Conservation (phyloP, 2,329 filamentous ascomycete genomes). For the Ophiocordyceps camponoti-saundersi region DNA sequence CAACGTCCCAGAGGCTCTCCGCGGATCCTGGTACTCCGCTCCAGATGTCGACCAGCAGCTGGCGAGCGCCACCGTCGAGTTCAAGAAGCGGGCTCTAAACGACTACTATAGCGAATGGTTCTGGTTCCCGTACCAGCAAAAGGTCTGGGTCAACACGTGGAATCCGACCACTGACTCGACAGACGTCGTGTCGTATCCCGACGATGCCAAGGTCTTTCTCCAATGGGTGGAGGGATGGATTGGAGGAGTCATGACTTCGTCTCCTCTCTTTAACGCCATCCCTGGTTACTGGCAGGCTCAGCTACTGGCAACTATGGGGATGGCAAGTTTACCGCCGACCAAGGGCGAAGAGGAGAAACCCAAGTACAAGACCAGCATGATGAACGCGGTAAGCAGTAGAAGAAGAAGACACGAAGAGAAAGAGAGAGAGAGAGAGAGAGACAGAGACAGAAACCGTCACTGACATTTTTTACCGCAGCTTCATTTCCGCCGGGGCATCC, state of each 20-base stretch:
- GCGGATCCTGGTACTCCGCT: neutral
- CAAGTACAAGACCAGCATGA: neutral
- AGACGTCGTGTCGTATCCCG: neutral
- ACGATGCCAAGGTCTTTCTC: neutral
- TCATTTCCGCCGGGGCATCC: neutral
- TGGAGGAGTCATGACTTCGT: neutral
- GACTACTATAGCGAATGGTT: neutral
- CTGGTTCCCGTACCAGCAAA: neutral
- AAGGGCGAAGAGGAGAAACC: neutral
- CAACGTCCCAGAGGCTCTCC: neutral
- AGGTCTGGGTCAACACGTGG: neutral
- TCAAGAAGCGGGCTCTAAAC: neutral
- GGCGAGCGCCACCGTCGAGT: neutral
- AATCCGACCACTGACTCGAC: neutral
- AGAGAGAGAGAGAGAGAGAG: too few species aligned
- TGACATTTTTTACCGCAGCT: neutral
- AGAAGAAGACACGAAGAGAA: neutral
- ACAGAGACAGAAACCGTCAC: too few species aligned
- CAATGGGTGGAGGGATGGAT: neutral
- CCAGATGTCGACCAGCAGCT: neutral
- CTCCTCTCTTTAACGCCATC: neutral
- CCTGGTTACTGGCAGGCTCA: neutral
- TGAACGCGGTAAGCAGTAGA: neutral
- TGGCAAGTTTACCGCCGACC: neutral
- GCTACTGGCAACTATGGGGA: neutral